phyloP scores from a whole-genome alignment of 306 rosid species.

The Vicia faba region DNA sequence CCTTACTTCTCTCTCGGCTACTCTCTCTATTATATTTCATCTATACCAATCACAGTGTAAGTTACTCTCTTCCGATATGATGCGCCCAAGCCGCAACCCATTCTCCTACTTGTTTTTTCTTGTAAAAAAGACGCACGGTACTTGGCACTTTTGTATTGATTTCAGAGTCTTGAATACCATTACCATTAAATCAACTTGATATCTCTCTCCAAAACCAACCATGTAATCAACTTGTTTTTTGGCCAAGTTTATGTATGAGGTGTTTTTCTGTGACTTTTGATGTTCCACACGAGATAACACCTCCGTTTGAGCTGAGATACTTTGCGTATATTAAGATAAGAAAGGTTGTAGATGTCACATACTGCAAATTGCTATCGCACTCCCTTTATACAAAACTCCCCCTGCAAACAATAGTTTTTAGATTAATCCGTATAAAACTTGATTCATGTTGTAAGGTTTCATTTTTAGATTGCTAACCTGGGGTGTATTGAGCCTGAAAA shows the following conservation, averaged over 20 bases:
- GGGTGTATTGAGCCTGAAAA: slow-evolving; percentile 75
- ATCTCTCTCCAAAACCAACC: slow-evolving; percentile 80
- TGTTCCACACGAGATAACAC: slow-evolving; percentile 49
- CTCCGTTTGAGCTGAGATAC: slow-evolving; percentile 50
- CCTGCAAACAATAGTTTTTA: slow-evolving; percentile 41
- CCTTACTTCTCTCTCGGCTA: no score
- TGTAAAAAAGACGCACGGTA: neutral
- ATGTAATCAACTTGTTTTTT: slow-evolving; percentile 85
- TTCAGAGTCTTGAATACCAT: neutral
- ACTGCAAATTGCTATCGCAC: slow-evolving; percentile 88
- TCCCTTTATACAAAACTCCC: slow-evolving; percentile 70
- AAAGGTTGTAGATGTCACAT: slow-evolving; percentile 67
- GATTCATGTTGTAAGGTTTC: no score
- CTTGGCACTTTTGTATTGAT: neutral
- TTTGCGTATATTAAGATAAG: slow-evolving; percentile 65
- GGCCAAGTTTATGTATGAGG: slow-evolving; percentile 56
- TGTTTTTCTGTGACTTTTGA: slow-evolving; percentile 47
- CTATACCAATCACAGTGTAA: no score
- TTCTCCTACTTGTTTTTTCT: neutral
- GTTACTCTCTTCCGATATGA: neutral
- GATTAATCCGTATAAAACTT: no score
- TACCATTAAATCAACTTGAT: neutral
- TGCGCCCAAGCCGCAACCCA: neutral
- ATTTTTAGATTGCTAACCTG: slow-evolving; percentile 49
- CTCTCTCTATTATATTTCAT: no score